Evolutionary conservation across 306 rosid species (phyloP).

Genomic region (Vigna mungo): DNA sequence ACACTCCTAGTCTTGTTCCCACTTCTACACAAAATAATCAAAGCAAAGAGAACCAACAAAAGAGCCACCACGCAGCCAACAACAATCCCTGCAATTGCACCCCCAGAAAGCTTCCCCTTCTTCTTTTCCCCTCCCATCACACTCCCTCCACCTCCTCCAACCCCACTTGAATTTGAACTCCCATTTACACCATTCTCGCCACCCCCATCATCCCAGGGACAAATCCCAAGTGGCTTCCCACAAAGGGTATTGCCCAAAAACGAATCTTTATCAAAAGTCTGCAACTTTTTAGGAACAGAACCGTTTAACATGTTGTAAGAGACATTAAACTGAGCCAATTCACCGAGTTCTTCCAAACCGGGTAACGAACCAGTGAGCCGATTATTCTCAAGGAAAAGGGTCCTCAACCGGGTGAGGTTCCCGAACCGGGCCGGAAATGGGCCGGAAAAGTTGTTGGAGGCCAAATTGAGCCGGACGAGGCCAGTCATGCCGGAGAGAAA

Average conservation of each 20-base stretch:
- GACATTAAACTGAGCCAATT: conserved; percentile 62
- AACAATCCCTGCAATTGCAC: conserved; percentile 68
- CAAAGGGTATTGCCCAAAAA: conserved; percentile 65
- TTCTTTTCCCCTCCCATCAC: conserved; percentile 15
- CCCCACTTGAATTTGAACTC: conserved; percentile 39
- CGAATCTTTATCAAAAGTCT: conserved; percentile 44
- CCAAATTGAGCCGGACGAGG: conserved; percentile 62
- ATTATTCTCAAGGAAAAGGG: conserved; percentile 61
- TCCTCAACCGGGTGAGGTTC: conserved; percentile 56
- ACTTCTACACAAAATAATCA: conserved; percentile 57
- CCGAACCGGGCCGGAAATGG: conserved; percentile 46
- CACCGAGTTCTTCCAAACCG: conserved; percentile 27
- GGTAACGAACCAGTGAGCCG: conserved; percentile 54
- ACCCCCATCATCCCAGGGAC: conserved; percentile 44
- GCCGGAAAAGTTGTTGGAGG: conserved; percentile 62
- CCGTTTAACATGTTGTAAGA: conserved; percentile 63
- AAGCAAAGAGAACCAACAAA: conserved; percentile 52
- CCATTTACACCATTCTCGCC: conserved; percentile 31
- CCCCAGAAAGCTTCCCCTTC: conserved; percentile 59
- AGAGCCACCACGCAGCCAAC: conserved; percentile 61
- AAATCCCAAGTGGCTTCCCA: conserved; percentile 60
- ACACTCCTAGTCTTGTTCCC: conserved; percentile 53
- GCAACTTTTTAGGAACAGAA: conserved; percentile 61
- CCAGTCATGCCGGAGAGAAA: conserved; percentile 43
- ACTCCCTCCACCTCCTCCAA: conserved; percentile 32